Conservation (phyloP, 192 early-diverging fungal genomes). For the Thoreauomyces humboldtii region DNA sequence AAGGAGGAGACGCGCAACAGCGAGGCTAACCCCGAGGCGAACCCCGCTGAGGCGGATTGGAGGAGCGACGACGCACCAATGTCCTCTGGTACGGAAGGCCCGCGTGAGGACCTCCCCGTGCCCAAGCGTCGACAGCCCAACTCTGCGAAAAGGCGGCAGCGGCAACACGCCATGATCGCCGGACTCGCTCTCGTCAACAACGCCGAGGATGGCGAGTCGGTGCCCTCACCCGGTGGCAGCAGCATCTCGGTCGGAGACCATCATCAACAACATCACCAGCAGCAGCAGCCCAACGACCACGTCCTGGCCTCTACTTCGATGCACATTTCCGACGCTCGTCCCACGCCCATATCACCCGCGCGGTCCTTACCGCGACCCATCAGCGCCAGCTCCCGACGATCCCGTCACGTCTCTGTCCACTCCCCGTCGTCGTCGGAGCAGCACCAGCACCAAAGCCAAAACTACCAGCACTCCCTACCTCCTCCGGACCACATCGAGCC, state of each 20-base stretch:
- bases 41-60: background rate
- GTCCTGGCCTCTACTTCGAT: background rate
- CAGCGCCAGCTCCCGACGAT: conserved; percentile 1
- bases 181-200: conserved; percentile 7
- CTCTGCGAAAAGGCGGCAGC: conserved; percentile 16
- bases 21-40: background rate
- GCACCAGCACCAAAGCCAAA: background rate
- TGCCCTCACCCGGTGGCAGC: background rate
- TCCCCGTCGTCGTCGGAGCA: background rate
- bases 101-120: conserved; percentile 8
- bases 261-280: background rate
- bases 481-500: conserved; percentile 39
- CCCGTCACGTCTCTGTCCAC: background rate
- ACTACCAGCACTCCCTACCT: conserved; percentile 38
- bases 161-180: conserved; percentile 12
- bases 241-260: background rate
- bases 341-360: background rate
- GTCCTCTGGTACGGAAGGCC: background rate
- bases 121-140: conserved; percentile 23
- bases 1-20: conserved; percentile 12
- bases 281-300: background rate
- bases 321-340: background rate
- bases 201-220: background rate
- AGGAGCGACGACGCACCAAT: background rate
- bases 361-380: background rate